Percentiles rank a stretch among this genome's conserved stretches.
These are phyloP conservation scores for Fusarium piperis DNA, from an alignment of 2,329 filamentous ascomycete genomes.

Conservation along the genomic window DNA sequence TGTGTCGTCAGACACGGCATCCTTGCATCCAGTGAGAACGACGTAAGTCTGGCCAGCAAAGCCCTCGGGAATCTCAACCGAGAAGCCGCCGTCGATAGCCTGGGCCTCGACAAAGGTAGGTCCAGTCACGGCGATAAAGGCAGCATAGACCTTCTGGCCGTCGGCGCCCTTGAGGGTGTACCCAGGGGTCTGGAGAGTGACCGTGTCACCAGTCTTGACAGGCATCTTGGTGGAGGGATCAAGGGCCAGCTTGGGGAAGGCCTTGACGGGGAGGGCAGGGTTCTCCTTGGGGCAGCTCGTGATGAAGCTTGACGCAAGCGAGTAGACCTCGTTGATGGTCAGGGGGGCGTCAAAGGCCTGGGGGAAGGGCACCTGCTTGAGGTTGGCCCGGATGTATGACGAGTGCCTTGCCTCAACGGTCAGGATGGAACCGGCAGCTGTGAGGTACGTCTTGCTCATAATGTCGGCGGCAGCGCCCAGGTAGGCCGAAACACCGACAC, in stretches of 20 bases:
- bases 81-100: conserved; percentile 36
- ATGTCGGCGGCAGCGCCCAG: conserved; percentile 71
- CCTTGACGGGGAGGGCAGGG: conserved; percentile 65
- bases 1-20: conserved; percentile 47
- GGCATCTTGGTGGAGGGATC: conserved; percentile 38
- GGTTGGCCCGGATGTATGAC: conserved; percentile 64
- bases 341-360: conserved; percentile 70
- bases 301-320: conserved; percentile 72
- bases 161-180: conserved; percentile 40
- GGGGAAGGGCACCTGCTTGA: conserved; percentile 62
- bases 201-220: conserved; percentile 37
- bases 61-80: conserved; percentile 39
- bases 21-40: conserved; percentile 51
- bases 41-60: conserved; percentile 53
- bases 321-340: conserved; percentile 67
- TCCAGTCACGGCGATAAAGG: conserved; percentile 46
- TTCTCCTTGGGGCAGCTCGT: conserved; percentile 64
- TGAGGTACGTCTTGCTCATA: conserved; percentile 65
- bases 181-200: conserved; percentile 41
- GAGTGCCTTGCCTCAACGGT: conserved; percentile 71
- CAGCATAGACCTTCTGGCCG: conserved; percentile 44
- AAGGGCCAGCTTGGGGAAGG: conserved; percentile 61
- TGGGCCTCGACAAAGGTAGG: conserved; percentile 35
- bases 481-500: conserved; percentile 72
- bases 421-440: conserved; percentile 70